A percentile compares a stretch with the other conserved stretches of the same genome.
phyloP scores from a whole-genome alignment of 1,139 yeast genomes.

The Kluyveromyces marxianus region DNA sequence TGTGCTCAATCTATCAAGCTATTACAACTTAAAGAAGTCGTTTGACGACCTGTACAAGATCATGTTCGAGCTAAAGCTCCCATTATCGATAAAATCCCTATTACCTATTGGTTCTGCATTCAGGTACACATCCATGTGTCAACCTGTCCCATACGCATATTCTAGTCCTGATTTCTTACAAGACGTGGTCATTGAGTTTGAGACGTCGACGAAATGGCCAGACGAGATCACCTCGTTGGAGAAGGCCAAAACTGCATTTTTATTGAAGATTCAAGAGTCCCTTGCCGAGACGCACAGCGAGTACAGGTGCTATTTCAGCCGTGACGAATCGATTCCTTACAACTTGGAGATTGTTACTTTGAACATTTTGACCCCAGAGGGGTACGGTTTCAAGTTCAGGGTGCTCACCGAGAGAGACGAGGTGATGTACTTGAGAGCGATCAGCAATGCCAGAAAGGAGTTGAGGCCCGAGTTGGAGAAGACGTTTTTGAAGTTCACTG shows the following conservation, averaged over 20 bases:
- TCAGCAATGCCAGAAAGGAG: constrained; percentile 50
- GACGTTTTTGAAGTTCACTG: constrained; percentile 57
- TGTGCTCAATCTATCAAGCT: constrained; percentile 45
- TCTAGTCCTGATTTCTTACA: constrained; percentile 77
- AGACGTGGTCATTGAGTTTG: constrained; percentile 78
- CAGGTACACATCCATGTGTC: constrained; percentile 64
- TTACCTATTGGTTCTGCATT: constrained; percentile 66
- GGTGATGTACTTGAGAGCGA: constrained; percentile 60
- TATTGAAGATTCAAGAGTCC: constrained; percentile 61
- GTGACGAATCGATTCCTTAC: constrained; percentile 62
- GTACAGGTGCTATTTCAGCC: constrained; percentile 51
- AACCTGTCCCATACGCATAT: constrained; percentile 77
- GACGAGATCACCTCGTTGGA: constrained; percentile 81
- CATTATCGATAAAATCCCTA: constrained; percentile 64
- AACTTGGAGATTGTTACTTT: constrained; percentile 52
- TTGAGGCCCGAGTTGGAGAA: constrained; percentile 54
- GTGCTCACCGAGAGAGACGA: constrained; percentile 81
- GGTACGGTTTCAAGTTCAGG: constrained; percentile 71
- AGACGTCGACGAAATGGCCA: constrained; percentile 91
- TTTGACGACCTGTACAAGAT: constrained; percentile 60
- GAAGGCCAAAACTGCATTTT: constrained; percentile 82
- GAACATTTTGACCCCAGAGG: constrained; percentile 73
- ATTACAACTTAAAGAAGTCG: constrained; percentile 49
- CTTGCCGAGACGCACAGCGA: constrained; percentile 41
- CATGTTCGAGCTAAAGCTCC: constrained; percentile 44